Evolutionary conservation across 192 early-diverging fungal species (phyloP).

Genomic region (Thoreauomyces humboldtii): DNA sequence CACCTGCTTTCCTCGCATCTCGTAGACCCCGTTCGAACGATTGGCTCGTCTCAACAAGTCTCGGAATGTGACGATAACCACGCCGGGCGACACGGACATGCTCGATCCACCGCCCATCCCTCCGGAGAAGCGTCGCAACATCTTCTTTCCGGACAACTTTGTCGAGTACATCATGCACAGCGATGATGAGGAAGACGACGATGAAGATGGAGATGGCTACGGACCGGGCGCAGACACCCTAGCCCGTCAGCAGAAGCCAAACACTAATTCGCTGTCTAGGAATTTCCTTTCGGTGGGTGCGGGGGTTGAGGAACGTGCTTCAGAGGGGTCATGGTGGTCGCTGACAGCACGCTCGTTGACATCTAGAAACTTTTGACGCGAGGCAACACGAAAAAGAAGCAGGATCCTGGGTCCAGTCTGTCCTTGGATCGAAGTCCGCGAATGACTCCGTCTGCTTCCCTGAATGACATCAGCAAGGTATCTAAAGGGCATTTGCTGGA

Average conservation of each 20-base stretch:
- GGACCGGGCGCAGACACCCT: neutral
- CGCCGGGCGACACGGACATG: slow-evolving; percentile 41
- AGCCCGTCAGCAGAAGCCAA: neutral
- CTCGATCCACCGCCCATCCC: slow-evolving; percentile 12
- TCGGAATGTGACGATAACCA: slow-evolving; percentile 62
- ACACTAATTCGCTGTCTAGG: neutral
- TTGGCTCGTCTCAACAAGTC: slow-evolving; percentile 75
- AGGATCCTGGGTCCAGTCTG: neutral
- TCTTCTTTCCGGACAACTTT: slow-evolving; percentile 39
- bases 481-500: neutral
- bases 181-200: slow-evolving; percentile 42
- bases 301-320: neutral
- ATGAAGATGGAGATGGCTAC: slow-evolving; percentile 24
- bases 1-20: neutral
- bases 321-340: no score
- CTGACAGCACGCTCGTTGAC: no score
- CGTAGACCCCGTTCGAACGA: slow-evolving; percentile 73
- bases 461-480: neutral
- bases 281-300: slow-evolving; percentile 20
- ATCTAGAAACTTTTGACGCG: slow-evolving; percentile 17
- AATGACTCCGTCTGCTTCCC: neutral
- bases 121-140: slow-evolving; percentile 18
- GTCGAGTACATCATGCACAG: slow-evolving; percentile 44
- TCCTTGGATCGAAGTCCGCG: neutral
- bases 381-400: slow-evolving; percentile 5